These are phyloP conservation scores for Aechmea fasciata DNA, from an alignment of 176 grass and related monocot species.

Conservation along the genomic window DNA sequence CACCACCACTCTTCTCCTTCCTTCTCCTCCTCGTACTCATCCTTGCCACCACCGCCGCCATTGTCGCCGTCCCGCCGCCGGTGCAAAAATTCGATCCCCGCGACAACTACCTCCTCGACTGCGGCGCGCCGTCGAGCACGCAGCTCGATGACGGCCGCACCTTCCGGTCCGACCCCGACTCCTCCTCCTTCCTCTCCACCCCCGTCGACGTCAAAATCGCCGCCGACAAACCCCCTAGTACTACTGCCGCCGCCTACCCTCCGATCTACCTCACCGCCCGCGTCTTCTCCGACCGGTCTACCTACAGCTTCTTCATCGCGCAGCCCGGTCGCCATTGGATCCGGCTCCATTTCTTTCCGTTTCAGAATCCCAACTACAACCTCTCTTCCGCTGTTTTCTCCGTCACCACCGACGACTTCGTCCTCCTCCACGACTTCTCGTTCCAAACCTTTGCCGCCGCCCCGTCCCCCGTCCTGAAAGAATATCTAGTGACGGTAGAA, in stretches of 20 bases:
- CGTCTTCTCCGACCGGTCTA: slow-evolving; percentile 65
- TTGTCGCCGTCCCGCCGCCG: slow-evolving; percentile 36
- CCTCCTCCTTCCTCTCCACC: slow-evolving; percentile 71
- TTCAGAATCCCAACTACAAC: slow-evolving; percentile 53
- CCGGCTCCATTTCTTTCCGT: slow-evolving; percentile 71
- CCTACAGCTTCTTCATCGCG: slow-evolving; percentile 75
- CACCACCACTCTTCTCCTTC: background rate
- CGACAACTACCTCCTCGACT: slow-evolving; percentile 78
- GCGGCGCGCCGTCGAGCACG: slow-evolving; percentile 37
- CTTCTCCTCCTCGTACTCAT: slow-evolving; percentile 26
- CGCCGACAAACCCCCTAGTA: slow-evolving; percentile 27
- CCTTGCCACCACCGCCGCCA: slow-evolving; percentile 6
- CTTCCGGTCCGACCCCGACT: slow-evolving; percentile 75
- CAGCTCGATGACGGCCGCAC: slow-evolving; percentile 71
- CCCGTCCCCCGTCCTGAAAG: slow-evolving; percentile 46
- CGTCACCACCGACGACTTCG: slow-evolving; percentile 50
- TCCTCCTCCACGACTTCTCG: slow-evolving; percentile 92
- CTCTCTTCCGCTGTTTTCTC: slow-evolving; percentile 71
- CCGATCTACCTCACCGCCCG: slow-evolving; percentile 54
- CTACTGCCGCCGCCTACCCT: slow-evolving; percentile 6
- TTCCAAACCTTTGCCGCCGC: slow-evolving; percentile 29
- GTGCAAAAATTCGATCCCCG: slow-evolving; percentile 39
- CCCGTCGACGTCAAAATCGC: slow-evolving; percentile 53
- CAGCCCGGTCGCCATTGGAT: slow-evolving; percentile 82
- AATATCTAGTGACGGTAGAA: slow-evolving; percentile 51